These are phyloP conservation scores for Herpotrichia juniperi DNA, from an alignment of 2,329 filamentous ascomycete species.

Conservation along the genomic window DNA sequence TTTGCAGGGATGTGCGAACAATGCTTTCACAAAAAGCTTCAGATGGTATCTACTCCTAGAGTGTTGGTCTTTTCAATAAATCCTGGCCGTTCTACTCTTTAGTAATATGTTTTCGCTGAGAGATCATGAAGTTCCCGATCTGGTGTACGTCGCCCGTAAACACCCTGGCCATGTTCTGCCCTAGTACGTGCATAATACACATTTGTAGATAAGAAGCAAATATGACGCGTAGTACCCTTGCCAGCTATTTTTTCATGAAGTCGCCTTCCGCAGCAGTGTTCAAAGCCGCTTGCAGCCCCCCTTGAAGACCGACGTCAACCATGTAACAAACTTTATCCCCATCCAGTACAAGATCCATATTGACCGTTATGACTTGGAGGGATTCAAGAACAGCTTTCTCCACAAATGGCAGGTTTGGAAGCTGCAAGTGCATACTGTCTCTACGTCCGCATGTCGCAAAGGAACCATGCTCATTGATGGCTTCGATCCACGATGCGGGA, in stretches of 20 bases:
- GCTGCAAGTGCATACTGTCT: not conserved
- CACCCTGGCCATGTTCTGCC: no score
- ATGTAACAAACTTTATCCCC: conserved; percentile 1
- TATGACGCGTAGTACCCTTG: no score
- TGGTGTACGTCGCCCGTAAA: no score
- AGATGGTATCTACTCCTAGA: no score
- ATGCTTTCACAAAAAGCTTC: no score
- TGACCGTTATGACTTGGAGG: not conserved
- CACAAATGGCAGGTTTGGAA: not conserved
- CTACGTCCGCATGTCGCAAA: not conserved
- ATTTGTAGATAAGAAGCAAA: no score
- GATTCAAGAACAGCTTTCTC: not conserved
- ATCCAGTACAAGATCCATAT: not conserved
- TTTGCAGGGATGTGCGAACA: no score
- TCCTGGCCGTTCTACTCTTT: no score
- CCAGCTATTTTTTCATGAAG: not conserved
- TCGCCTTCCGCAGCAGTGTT: not conserved
- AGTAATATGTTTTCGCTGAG: no score
- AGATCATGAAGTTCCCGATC: no score
- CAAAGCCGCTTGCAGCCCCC: not conserved
- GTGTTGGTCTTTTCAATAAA: no score
- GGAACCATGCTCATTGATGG: not conserved
- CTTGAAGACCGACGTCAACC: not conserved
- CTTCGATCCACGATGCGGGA: not conserved
- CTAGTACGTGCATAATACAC: no score